Conservation (phyloP, 257 asterid species). For the Plantago major region DNA sequence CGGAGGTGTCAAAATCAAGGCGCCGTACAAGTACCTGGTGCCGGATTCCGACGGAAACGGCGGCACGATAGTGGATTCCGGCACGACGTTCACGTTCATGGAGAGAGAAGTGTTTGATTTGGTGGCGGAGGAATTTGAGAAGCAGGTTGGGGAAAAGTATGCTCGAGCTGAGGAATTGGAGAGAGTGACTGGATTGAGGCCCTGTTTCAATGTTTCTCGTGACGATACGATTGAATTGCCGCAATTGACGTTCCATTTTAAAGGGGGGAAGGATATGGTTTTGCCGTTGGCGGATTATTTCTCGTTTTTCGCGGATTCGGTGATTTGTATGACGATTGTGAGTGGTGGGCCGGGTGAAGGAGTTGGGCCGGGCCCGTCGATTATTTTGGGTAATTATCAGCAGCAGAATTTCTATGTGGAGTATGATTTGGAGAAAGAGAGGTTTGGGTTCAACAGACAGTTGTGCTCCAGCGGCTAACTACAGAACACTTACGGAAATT, state of each 20-base stretch:
- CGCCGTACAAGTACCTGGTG: conserved; percentile 35
- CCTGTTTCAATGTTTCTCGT: conserved; percentile 40
- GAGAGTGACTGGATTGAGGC: conserved; percentile 34
- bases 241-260: conserved; percentile 32
- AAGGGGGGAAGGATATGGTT: conserved; percentile 49
- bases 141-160: conserved; percentile 33
- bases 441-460: conserved; percentile 46
- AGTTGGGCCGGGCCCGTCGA: conserved; percentile 37
- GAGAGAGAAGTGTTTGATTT: conserved; percentile 26
- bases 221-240: conserved; percentile 24
- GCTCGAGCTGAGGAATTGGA: conserved; percentile 31
- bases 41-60: conserved; percentile 42
- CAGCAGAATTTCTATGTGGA: conserved; percentile 56
- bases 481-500: too few relatives aligned
- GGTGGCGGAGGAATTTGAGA: conserved; percentile 38
- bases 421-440: conserved; percentile 52
- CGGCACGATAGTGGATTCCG: conserved; percentile 58
- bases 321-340: conserved; percentile 41
- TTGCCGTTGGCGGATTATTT: conserved; percentile 45
- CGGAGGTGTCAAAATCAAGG: conserved; percentile 41
- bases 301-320: conserved; percentile 33
- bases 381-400: conserved; percentile 55
- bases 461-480: conserved; percentile 18
- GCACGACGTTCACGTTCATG: conserved; percentile 45
- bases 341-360: conserved; percentile 7